These are phyloP conservation scores for Xerocomellus intermedius DNA, from an alignment of 768 basidiomycete genomes.

Conservation along the genomic window DNA sequence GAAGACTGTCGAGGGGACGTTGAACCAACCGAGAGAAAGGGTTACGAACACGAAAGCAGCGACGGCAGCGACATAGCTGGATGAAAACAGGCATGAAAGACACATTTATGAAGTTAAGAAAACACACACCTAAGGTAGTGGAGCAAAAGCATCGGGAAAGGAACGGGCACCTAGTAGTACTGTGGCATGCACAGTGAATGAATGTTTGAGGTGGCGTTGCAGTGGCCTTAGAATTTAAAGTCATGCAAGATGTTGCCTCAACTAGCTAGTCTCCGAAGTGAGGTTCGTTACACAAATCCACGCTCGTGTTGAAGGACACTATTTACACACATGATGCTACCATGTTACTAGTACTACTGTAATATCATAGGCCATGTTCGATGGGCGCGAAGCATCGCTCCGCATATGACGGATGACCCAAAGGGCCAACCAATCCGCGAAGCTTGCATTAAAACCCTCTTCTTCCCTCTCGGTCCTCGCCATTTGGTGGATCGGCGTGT, in stretches of 20 bases:
- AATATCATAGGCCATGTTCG: constrained; percentile 30
- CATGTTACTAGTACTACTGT: background rate
- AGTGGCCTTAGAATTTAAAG: no score
- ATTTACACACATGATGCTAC: no score
- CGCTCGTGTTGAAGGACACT: no score
- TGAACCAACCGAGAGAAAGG: constrained; percentile 76
- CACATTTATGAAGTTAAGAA: constrained; percentile 3
- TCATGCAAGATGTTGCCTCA: no score
- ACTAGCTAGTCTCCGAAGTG: no score
- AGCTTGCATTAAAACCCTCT: constrained; percentile 72
- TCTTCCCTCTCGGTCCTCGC: constrained; percentile 66
- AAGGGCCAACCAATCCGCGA: constrained; percentile 13
- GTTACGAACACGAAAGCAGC: constrained; percentile 89
- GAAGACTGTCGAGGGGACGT: background rate
- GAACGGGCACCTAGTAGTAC: background rate
- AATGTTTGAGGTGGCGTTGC: background rate
- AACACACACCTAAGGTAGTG: constrained; percentile 57
- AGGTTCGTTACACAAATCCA: no score
- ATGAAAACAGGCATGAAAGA: background rate
- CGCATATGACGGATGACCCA: constrained; percentile 9
- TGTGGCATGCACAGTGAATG: background rate
- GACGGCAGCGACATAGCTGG: constrained; percentile 71
- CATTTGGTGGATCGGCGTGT: constrained; percentile 66
- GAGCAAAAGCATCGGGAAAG: constrained; percentile 42
- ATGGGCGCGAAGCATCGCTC: constrained; percentile 48